These are phyloP conservation scores for Schrenkiella parvula DNA, from an alignment of 345 rosid genomes.

Conservation along the genomic window DNA sequence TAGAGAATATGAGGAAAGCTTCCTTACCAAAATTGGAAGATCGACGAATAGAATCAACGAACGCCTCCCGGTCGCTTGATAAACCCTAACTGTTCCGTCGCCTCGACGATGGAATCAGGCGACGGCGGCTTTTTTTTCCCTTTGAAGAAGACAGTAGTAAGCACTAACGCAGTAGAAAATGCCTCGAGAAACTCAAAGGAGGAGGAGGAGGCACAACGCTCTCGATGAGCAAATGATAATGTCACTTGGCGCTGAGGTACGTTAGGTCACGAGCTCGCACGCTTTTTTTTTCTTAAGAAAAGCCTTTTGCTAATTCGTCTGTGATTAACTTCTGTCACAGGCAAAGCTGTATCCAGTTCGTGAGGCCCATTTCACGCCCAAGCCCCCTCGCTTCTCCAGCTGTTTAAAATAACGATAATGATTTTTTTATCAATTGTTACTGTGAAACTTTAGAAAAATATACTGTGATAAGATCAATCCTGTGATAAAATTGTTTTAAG, in stretches of 20 bases:
- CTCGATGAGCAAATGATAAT: conserved; percentile 19
- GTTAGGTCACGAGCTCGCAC: conserved; percentile 10
- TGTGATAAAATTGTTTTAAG: too few species aligned
- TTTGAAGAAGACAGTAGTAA: conserved; percentile 12
- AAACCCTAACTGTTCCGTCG: conserved; percentile 26
- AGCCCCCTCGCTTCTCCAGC: conserved; percentile 1
- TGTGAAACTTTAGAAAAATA: too few species aligned
- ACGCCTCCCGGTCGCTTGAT: background rate
- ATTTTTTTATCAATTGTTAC: too few species aligned
- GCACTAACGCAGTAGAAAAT: background rate
- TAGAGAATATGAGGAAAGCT: background rate
- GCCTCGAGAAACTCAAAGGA: conserved; percentile 25
- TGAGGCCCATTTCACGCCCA: conserved; percentile 30
- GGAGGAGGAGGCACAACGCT: conserved; percentile 4
- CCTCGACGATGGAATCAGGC: conserved; percentile 30
- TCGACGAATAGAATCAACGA: background rate
- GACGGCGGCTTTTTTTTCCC: conserved; percentile 13
- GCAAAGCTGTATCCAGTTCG: background rate
- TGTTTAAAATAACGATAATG: background rate
- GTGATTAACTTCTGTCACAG: conserved; percentile 29
- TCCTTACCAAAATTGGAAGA: conserved; percentile 25
- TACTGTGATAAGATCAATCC: too few species aligned
- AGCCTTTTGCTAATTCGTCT: conserved; percentile 20
- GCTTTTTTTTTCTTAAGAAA: background rate
- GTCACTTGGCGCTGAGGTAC: conserved; percentile 25